Evolutionary conservation across 192 early-diverging fungal species (phyloP).

Genomic region (Podila verticillata): DNA sequence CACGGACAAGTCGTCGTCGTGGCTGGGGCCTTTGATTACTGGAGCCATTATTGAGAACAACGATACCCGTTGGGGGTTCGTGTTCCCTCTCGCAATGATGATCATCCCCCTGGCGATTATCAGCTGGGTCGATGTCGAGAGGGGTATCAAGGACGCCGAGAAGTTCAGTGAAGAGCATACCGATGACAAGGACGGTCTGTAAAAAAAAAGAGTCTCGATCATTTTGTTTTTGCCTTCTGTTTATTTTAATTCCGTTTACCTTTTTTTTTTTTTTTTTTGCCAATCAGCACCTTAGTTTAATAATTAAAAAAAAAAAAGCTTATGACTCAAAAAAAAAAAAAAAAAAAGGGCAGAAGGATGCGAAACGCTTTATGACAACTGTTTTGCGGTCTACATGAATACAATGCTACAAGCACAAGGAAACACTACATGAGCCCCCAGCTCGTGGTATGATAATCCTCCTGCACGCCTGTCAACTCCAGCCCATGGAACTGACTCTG

Average conservation of each 20-base stretch:
- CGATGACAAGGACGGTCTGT: constrained; percentile 40
- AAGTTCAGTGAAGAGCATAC: constrained; percentile 40
- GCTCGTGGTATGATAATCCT: constrained; percentile 24
- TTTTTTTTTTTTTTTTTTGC: not conserved
- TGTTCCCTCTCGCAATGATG: constrained; percentile 65
- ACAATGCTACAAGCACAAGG: too few species aligned
- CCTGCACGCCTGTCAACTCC: constrained; percentile 29
- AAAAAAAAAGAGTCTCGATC: constrained; percentile 2
- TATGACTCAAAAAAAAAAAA: not conserved
- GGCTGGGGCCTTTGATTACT: constrained; percentile 79
- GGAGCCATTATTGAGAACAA: constrained; percentile 68
- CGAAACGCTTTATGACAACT: too few species aligned
- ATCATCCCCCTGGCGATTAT: constrained; percentile 62
- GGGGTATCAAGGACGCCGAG: constrained; percentile 64
- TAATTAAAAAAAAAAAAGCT: not conserved
- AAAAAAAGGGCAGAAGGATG: not conserved
- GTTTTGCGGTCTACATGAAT: too few species aligned
- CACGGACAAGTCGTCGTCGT: constrained; percentile 76
- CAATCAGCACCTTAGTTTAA: not conserved
- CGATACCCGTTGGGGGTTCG: constrained; percentile 64
- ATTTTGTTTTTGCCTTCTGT: not conserved
- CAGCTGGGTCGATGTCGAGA: constrained; percentile 62
- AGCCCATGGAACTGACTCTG: constrained; percentile 13
- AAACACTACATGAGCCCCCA: constrained; percentile 17
- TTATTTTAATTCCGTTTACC: not conserved